Conservation (phyloP, 805 yeast species). For the Candida germanica region DNA sequence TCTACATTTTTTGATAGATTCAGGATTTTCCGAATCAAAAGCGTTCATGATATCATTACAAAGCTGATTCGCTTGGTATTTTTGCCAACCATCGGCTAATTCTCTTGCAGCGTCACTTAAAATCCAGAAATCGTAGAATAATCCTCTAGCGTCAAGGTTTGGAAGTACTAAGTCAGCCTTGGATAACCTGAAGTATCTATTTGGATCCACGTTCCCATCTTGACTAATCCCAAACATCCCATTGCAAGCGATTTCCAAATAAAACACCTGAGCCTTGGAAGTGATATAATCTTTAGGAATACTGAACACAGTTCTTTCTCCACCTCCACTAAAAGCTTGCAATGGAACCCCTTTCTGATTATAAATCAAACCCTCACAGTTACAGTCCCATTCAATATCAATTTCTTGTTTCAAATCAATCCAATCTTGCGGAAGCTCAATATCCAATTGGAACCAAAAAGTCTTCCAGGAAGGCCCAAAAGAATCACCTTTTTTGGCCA, state of each 20-base stretch:
- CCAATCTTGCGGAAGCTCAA: conserved; percentile 66
- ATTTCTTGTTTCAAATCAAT: conserved; percentile 44
- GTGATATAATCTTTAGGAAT: conserved; percentile 56
- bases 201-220: conserved; percentile 62
- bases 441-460: conserved; percentile 79
- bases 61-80: conserved; percentile 75
- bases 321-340: conserved; percentile 86
- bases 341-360: conserved; percentile 61
- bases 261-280: conserved; percentile 59
- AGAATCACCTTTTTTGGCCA: conserved; percentile 64
- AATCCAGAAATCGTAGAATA: conserved; percentile 81
- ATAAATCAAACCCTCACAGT: conserved; percentile 82
- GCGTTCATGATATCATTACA: conserved; percentile 79
- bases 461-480: conserved; percentile 98
- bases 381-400: conserved; percentile 79
- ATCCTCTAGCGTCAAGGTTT: conserved; percentile 72
- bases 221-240: conserved; percentile 83
- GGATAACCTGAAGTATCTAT: conserved; percentile 64
- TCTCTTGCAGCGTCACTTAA: conserved; percentile 91
- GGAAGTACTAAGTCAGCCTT: conserved; percentile 80
- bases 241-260: conserved; percentile 87
- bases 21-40: conserved; percentile 69
- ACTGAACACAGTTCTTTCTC: conserved; percentile 72
- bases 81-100: conserved; percentile 67
- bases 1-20: conserved; percentile 60